These are phyloP conservation scores for Colletotrichum sp. DNA, from an alignment of 2,329 filamentous ascomycete genomes.

Conservation along the genomic window DNA sequence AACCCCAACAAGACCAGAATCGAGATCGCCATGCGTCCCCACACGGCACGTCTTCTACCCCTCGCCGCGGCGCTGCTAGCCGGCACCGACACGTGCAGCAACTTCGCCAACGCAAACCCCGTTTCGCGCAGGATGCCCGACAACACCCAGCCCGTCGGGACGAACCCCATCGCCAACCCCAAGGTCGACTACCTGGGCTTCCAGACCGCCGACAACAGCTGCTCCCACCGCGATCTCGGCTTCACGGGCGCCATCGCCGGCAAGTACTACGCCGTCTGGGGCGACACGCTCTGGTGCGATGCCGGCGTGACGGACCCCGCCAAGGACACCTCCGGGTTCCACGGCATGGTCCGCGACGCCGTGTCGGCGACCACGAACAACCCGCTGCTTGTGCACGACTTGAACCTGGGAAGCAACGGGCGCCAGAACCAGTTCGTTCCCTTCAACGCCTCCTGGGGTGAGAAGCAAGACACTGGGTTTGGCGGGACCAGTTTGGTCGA, in stretches of 20 bases:
- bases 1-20: background rate
- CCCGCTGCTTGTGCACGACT: constrained; percentile 38
- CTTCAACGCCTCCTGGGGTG: constrained; percentile 39
- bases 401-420: constrained; percentile 37
- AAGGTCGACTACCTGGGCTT: constrained; percentile 36
- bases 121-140: constrained; percentile 27
- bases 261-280: constrained; percentile 43
- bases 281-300: constrained; percentile 39
- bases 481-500: constrained; percentile 45
- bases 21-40: constrained; percentile 4
- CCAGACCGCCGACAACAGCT: constrained; percentile 41
- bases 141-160: constrained; percentile 41
- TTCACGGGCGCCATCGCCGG: constrained; percentile 39
- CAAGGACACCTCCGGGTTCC: constrained; percentile 35
- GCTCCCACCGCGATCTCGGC: constrained; percentile 40
- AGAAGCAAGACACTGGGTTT: constrained; percentile 38
- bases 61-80: background rate
- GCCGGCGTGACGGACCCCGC: constrained; percentile 34
- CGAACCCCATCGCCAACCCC: constrained; percentile 36
- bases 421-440: constrained; percentile 42
- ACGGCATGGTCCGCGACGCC: constrained; percentile 44
- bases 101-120: background rate
- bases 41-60: background rate
- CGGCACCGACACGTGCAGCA: background rate
- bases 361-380: constrained; percentile 38